A percentile compares a stretch with the other conserved stretches of the same genome.
These are phyloP conservation scores for Fusarium floridanum DNA, from an alignment of 2,329 filamentous ascomycete genomes.

Conservation along the genomic window DNA sequence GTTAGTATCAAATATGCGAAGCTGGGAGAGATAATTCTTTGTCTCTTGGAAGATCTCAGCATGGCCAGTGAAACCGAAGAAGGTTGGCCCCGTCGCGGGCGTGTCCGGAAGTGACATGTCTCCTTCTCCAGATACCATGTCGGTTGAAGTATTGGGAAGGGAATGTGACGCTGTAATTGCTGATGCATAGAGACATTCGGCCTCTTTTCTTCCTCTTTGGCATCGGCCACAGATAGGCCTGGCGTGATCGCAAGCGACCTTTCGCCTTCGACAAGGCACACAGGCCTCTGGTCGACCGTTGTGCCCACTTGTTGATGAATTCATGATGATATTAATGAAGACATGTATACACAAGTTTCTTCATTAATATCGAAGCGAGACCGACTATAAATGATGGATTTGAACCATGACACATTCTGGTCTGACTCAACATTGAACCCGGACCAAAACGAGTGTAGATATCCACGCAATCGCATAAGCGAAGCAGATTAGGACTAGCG, in stretches of 20 bases:
- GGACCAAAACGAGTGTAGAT: neutral
- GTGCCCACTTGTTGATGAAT: neutral
- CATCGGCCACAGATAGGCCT: slow-evolving; percentile 54
- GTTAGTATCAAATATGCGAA: neutral
- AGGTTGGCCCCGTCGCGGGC: neutral
- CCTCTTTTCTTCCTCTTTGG: slow-evolving; percentile 6
- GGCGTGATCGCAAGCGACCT: slow-evolving; percentile 52
- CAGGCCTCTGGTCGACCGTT: neutral
- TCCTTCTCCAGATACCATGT: neutral
- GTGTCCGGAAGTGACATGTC: neutral
- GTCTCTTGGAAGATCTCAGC: slow-evolving; percentile 6
- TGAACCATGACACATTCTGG: neutral
- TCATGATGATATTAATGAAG: neutral
- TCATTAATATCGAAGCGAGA: neutral
- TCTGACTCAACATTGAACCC: neutral
- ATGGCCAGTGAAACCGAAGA: neutral
- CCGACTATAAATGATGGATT: neutral
- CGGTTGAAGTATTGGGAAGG: neutral
- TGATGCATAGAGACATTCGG: slow-evolving; percentile 16
- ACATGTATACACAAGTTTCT: neutral
- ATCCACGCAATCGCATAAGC: slow-evolving; percentile 1
- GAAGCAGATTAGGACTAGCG: neutral
- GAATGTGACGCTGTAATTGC: neutral
- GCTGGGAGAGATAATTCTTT: neutral
- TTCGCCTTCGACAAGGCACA: slow-evolving; percentile 23